phyloP scores from a whole-genome alignment of 2,329 filamentous ascomycete species.

The Penicillium sp. region DNA sequence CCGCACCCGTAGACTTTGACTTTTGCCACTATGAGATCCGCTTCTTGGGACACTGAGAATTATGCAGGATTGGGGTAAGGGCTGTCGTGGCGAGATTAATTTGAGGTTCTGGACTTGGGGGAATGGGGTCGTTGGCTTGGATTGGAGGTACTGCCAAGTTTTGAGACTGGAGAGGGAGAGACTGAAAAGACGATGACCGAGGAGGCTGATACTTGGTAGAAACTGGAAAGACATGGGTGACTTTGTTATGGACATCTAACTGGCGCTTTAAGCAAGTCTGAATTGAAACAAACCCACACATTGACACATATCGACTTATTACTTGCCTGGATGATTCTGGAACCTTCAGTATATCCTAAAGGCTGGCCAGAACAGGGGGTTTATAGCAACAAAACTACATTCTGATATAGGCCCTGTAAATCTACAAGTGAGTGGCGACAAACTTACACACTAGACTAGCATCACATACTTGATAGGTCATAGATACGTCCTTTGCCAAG shows the following conservation, averaged over 20 bases:
- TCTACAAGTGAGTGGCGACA: neutral
- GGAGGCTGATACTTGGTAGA: neutral
- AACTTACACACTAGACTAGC: neutral
- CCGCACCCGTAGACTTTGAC: neutral
- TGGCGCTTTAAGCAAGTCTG: neutral
- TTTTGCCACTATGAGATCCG: neutral
- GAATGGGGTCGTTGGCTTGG: constrained; percentile 9
- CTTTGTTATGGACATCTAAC: neutral
- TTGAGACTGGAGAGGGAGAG: neutral
- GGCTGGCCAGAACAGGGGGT: neutral
- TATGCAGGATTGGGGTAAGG: constrained; percentile 4
- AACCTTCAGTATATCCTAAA: neutral
- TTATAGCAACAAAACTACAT: neutral
- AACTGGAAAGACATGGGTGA: neutral
- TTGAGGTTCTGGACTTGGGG: neutral
- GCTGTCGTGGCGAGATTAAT: constrained; percentile 4
- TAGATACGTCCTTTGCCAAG: too few species aligned
- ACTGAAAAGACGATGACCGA: neutral
- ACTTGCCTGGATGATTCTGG: neutral
- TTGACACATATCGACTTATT: neutral
- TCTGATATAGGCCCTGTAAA: neutral
- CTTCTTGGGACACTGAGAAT: neutral
- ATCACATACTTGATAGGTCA: neutral
- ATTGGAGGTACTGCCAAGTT: constrained; percentile 2
- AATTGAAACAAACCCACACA: neutral